These are phyloP conservation scores for Rhodamnia argentea DNA, from an alignment of 345 rosid genomes.

Conservation along the genomic window DNA sequence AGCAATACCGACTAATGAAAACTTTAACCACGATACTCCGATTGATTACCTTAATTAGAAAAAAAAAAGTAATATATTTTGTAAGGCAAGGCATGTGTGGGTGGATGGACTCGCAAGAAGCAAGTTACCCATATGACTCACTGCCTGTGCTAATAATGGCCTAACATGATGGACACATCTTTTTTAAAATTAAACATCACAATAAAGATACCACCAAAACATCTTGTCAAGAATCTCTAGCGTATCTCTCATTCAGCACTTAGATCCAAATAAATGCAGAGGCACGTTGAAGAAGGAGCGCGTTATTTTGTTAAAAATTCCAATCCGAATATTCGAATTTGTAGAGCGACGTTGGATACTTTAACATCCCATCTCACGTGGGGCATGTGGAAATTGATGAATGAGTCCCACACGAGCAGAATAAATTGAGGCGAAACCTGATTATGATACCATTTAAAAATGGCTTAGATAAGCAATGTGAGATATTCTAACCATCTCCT, in stretches of 20 bases:
- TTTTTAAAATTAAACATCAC: not conserved
- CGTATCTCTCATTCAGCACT: not conserved
- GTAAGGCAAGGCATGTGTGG: not conserved
- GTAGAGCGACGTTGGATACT: not conserved
- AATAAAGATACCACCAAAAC: not conserved
- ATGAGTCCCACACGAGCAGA: too few species aligned
- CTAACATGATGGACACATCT: not conserved
- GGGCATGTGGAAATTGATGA: too few species aligned
- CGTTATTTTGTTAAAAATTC: not conserved
- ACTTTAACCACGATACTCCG: not conserved
- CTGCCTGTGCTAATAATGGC: not conserved
- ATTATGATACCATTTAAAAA: too few species aligned
- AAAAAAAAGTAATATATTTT: not conserved
- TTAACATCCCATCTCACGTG: not conserved
- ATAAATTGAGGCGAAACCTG: too few species aligned
- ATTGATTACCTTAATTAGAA: not conserved
- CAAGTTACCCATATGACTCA: not conserved
- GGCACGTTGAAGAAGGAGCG: not conserved
- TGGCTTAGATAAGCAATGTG: not conserved
- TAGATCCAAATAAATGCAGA: not conserved
- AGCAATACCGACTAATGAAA: not conserved
- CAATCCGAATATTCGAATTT: not conserved
- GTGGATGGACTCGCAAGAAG: not conserved
- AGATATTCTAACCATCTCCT: not conserved
- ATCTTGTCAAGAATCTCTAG: not conserved